These are phyloP conservation scores for Adansonia digitata DNA, from an alignment of 345 rosid species.

Conservation along the genomic window DNA sequence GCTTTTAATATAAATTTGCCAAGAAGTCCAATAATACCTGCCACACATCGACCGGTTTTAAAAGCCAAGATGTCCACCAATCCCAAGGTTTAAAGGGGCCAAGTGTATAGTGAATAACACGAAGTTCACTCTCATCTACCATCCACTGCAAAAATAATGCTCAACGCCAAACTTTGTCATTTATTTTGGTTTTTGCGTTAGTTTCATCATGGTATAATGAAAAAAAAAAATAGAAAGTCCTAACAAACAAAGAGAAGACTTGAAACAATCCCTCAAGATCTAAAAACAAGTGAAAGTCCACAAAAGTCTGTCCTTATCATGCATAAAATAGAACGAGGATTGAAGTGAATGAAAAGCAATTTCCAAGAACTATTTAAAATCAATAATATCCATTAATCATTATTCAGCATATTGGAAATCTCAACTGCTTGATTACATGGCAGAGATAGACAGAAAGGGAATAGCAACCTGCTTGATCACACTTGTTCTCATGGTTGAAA, in stretches of 20 bases:
- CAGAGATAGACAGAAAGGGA: too few relatives aligned
- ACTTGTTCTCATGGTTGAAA: too few relatives aligned
- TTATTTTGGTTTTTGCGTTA: neutral
- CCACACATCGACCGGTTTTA: slow-evolving; percentile 82
- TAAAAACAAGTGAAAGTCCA: neutral
- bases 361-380: neutral
- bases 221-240: neutral
- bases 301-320: neutral
- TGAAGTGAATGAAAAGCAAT: neutral
- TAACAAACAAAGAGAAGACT: neutral
- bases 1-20: neutral
- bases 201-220: neutral
- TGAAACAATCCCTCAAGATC: neutral
- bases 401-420: too few relatives aligned
- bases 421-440: too few relatives aligned
- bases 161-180: neutral
- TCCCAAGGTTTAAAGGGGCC: neutral
- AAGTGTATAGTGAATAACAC: slow-evolving; percentile 74
- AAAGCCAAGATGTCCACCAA: neutral
- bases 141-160: slow-evolving; percentile 62
- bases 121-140: slow-evolving; percentile 87
- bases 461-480: too few relatives aligned
- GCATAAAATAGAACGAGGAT: too few relatives aligned
- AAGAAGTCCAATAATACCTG: slow-evolving; percentile 43
- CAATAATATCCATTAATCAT: too few relatives aligned